These are phyloP conservation scores for Ustilago crameri DNA, from an alignment of 1,284 basidiomycete species.

Conservation along the genomic window DNA sequence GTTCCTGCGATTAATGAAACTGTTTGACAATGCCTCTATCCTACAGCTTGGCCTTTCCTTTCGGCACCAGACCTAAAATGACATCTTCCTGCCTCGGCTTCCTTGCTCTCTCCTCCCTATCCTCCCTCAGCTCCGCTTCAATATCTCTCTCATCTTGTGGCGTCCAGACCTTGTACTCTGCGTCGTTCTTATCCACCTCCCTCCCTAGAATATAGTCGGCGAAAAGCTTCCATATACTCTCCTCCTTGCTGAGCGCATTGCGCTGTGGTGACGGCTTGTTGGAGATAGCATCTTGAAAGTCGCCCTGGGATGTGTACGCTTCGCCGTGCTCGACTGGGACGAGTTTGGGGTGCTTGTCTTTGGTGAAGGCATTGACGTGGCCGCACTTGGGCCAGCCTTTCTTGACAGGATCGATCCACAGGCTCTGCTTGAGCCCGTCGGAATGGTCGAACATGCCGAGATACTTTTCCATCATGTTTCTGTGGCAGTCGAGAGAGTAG, in stretches of 20 bases:
- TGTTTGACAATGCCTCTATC: background rate
- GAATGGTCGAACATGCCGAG: constrained; percentile 48
- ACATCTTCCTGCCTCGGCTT: constrained; percentile 27
- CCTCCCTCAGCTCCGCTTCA: constrained; percentile 26
- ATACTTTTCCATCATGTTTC: constrained; percentile 58
- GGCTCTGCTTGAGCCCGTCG: constrained; percentile 41
- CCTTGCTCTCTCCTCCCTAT: constrained; percentile 13
- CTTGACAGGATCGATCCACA: constrained; percentile 56
- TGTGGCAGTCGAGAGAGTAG: background rate
- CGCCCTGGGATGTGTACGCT: constrained; percentile 35
- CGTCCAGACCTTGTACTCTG: constrained; percentile 42
- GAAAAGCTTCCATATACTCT: constrained; percentile 55
- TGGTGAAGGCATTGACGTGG: constrained; percentile 48
- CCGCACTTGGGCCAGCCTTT: constrained; percentile 51
- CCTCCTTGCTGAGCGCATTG: constrained; percentile 43
- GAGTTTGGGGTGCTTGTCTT: constrained; percentile 26
- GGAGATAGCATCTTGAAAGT: constrained; percentile 27
- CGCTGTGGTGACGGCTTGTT: constrained; percentile 20
- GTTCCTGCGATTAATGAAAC: background rate
- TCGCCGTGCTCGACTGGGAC: constrained; percentile 48
- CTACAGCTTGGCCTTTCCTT: constrained; percentile 27
- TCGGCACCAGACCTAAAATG: constrained; percentile 26
- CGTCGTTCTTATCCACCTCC: constrained; percentile 27
- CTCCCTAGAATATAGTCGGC: constrained; percentile 47
- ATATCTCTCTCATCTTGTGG: constrained; percentile 40